phyloP scores from a whole-genome alignment of 192 early-diverging fungal genomes.

The Kickxella alabastrina region DNA sequence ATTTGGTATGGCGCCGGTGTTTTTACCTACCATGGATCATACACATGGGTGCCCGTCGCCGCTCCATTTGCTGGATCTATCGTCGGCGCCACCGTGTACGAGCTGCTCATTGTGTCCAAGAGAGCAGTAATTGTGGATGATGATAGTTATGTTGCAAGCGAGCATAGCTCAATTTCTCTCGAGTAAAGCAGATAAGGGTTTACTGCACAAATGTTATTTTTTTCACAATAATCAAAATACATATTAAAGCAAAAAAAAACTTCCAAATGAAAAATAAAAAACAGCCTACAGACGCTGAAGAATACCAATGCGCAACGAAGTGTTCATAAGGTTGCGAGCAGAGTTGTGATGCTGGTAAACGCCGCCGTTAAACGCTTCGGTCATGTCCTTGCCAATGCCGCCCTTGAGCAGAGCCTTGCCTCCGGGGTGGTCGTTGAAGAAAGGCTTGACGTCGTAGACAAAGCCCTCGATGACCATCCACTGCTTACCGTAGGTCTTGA shows the following conservation, averaged over 20 bases:
- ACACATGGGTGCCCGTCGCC: slow-evolving; percentile 69
- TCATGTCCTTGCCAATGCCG: slow-evolving; percentile 79
- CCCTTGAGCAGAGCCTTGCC: slow-evolving; percentile 65
- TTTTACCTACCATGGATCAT: slow-evolving; percentile 63
- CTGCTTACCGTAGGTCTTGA: slow-evolving; percentile 62
- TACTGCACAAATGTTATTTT: too few relatives aligned
- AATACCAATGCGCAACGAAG: slow-evolving; percentile 47
- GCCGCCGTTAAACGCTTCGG: slow-evolving; percentile 81
- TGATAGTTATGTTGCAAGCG: slow-evolving; percentile 19
- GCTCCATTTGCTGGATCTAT: slow-evolving; percentile 61
- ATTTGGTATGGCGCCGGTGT: slow-evolving; percentile 65
- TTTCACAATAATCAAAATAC: neutral
- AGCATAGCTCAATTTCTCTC: slow-evolving; percentile 24
- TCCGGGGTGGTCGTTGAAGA: slow-evolving; percentile 86
- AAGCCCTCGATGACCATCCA: slow-evolving; percentile 81
- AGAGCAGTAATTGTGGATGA: slow-evolving; percentile 26
- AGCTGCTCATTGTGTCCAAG: slow-evolving; percentile 53
- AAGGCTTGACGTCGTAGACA: slow-evolving; percentile 74
- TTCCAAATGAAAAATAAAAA: slow-evolving; percentile 35
- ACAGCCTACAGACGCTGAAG: slow-evolving; percentile 38
- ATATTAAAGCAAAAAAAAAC: neutral
- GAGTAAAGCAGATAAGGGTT: too few relatives aligned
- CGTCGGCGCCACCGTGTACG: slow-evolving; percentile 56
- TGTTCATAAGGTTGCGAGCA: slow-evolving; percentile 69
- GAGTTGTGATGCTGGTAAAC: slow-evolving; percentile 88